Evolutionary conservation across 768 basidiomycete species (phyloP).

Genomic region (Mycena capillaripes): DNA sequence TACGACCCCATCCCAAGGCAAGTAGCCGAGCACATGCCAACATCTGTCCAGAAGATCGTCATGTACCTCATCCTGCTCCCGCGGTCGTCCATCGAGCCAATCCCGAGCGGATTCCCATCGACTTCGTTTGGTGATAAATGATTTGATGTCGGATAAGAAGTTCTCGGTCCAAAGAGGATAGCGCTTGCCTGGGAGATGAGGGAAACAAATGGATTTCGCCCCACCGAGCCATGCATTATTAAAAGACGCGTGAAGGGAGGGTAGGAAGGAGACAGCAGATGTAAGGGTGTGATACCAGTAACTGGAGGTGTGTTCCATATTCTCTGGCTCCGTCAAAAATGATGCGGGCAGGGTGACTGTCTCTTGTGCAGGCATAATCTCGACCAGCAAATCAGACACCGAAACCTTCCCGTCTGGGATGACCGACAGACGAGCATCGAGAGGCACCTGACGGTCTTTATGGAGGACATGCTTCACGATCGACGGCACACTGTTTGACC

Average conservation of each 20-base stretch:
- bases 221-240: neutral
- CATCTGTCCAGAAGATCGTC: neutral
- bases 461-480: no score
- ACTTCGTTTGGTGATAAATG: neutral
- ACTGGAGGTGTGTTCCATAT: no score
- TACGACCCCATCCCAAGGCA: neutral
- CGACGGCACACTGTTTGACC: no score
- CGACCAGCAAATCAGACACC: no score
- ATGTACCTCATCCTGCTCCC: neutral
- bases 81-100: neutral
- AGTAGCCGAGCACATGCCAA: neutral
- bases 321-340: no score
- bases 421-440: no score
- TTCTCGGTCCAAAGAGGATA: conserved; percentile 9
- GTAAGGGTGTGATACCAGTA: neutral
- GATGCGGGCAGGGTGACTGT: no score
- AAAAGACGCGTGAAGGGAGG: neutral
- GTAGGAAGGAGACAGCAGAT: neutral
- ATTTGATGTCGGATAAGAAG: neutral
- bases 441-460: no score
- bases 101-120: neutral
- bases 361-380: no score
- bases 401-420: no score
- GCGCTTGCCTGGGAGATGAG: conserved; percentile 4
- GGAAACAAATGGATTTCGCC: neutral